Conservation (phyloP, 768 basidiomycete genomes). For the Lentinula lateritia region DNA sequence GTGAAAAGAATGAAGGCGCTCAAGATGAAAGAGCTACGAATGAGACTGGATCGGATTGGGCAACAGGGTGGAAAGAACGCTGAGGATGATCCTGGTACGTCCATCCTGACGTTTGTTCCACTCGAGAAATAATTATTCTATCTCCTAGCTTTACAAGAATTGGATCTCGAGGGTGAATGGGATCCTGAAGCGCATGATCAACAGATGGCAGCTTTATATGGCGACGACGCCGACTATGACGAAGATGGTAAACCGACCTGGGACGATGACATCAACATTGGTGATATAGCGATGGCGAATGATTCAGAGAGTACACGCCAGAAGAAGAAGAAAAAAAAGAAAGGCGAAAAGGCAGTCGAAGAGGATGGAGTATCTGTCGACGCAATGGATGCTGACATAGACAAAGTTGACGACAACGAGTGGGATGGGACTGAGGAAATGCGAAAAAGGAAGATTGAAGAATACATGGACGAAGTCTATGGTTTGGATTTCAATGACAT, state of each 20-base stretch:
- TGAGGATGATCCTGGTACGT: conserved; percentile 30
- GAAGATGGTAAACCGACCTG: conserved; percentile 73
- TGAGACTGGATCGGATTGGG: conserved; percentile 69
- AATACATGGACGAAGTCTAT: conserved; percentile 90
- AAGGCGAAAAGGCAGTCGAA: conserved; percentile 36
- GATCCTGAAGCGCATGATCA: conserved; percentile 80
- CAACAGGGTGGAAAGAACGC: conserved; percentile 59
- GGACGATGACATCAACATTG: conserved; percentile 87
- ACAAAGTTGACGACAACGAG: conserved; percentile 42
- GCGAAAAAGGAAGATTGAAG: conserved; percentile 74
- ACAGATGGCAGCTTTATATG: conserved; percentile 77
- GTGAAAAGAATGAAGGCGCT: conserved; percentile 75
- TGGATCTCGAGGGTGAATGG: conserved; percentile 92
- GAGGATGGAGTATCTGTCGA: conserved; percentile 58
- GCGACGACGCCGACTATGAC: conserved; percentile 36
- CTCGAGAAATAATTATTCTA: not conserved
- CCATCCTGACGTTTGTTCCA: not conserved
- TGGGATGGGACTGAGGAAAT: conserved; percentile 91
- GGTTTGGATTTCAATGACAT: conserved; percentile 94
- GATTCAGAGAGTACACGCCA: conserved; percentile 27
- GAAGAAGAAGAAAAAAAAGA: conserved; percentile 57
- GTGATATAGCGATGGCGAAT: conserved; percentile 47
- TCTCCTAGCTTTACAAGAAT: conserved; percentile 48
- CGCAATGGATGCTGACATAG: conserved; percentile 41
- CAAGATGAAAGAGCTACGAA: conserved; percentile 78